Conservation (phyloP, 768 basidiomycete genomes). For the Boletus pseudo-olivaceus region DNA sequence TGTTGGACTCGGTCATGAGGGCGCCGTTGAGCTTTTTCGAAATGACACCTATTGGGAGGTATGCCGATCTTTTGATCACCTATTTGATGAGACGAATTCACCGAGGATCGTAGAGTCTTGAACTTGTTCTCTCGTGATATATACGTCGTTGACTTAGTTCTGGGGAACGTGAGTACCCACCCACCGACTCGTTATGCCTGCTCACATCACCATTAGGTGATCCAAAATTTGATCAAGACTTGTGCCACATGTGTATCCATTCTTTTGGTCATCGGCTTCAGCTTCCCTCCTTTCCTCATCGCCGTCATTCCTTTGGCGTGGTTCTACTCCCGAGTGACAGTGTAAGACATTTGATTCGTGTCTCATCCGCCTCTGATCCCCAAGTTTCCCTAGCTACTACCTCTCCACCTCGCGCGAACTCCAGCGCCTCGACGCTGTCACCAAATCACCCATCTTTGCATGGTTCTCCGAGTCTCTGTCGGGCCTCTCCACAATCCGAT, state of each 20-base stretch:
- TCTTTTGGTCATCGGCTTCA: conserved; percentile 68
- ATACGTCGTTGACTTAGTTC: conserved; percentile 80
- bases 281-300: conserved; percentile 79
- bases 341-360: conserved; percentile 40
- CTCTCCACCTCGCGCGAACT: conserved; percentile 83
- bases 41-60: conserved; percentile 81
- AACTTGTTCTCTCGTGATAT: conserved; percentile 91
- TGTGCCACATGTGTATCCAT: conserved; percentile 56
- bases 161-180: conserved; percentile 49
- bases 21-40: conserved; percentile 91
- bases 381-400: conserved; percentile 59
- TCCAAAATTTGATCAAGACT: conserved; percentile 69
- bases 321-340: conserved; percentile 80
- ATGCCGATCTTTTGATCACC: conserved; percentile 8
- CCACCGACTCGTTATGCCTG: not conserved
- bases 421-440: conserved; percentile 84
- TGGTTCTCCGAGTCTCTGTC: conserved; percentile 78
- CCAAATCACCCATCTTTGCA: conserved; percentile 87
- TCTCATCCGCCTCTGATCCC: not conserved
- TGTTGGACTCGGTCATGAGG: conserved; percentile 75
- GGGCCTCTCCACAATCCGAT: conserved; percentile 80
- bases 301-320: conserved; percentile 71
- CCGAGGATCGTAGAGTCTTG: conserved; percentile 51
- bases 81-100: not conserved
- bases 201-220: conserved; percentile 37